Conservation (phyloP, 1,284 basidiomycete genomes). For the Gymnopus androsaceus region DNA sequence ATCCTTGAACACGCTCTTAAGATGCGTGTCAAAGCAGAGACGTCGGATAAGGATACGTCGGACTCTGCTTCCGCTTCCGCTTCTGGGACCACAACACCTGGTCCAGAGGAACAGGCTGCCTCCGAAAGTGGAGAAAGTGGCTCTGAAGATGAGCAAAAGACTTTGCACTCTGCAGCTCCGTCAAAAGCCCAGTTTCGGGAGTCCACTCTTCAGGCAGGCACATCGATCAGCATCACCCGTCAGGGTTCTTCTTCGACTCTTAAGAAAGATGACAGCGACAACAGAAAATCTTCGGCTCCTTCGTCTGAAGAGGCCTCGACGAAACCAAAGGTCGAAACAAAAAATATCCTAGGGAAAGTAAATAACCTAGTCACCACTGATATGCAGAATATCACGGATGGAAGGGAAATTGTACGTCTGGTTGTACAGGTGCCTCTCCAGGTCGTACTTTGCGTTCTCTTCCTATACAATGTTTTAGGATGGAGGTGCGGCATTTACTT, state of each 20-base stretch:
- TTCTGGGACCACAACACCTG: not conserved
- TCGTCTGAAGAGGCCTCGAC: not conserved
- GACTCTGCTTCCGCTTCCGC: not conserved
- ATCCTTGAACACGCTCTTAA: constrained; percentile 72
- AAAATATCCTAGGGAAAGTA: constrained; percentile 41
- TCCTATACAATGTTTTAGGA: constrained; percentile 48
- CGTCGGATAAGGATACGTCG: constrained; percentile 15
- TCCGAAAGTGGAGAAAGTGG: constrained; percentile 1
- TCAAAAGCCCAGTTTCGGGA: constrained; percentile 5
- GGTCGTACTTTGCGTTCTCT: constrained; percentile 39
- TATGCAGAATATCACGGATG: constrained; percentile 19
- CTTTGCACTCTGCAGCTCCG: constrained; percentile 9
- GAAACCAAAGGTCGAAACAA: constrained; percentile 11
- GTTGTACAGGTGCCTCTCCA: constrained; percentile 24
- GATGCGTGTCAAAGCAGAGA: constrained; percentile 64
- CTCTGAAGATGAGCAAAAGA: constrained; percentile 16
- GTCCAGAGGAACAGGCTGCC: no score
- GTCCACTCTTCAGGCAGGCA: not conserved
- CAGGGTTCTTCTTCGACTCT: constrained; percentile 31
- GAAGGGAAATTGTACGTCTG: constrained; percentile 23
- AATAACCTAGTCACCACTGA: constrained; percentile 38
- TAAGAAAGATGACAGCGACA: constrained; percentile 12
- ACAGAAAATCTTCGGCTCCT: not conserved
- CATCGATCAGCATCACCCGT: constrained; percentile 24
- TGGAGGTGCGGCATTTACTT: constrained; percentile 35